phyloP scores from a whole-genome alignment of 2,329 filamentous ascomycete species.

The Ophiocordyceps australis region DNA sequence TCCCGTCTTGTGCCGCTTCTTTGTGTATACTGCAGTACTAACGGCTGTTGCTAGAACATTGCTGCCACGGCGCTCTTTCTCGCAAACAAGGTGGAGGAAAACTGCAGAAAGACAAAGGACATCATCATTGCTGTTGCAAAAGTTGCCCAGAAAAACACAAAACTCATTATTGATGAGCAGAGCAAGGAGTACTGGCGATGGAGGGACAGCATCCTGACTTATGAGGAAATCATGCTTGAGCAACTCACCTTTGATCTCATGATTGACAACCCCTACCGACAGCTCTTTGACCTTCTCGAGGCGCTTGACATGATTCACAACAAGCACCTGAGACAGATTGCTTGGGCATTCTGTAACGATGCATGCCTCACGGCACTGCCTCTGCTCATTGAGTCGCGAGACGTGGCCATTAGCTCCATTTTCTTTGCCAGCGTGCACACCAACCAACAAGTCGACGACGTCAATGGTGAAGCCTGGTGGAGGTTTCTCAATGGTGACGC shows the following conservation, averaged over 20 bases:
- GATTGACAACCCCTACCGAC: conserved; percentile 72
- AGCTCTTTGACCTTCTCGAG: conserved; percentile 65
- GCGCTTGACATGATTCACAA: conserved; percentile 60
- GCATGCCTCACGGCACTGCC: conserved; percentile 71
- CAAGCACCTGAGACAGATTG: conserved; percentile 64
- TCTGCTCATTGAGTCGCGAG: conserved; percentile 58
- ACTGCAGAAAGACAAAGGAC: conserved; percentile 88
- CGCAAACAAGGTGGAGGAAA: conserved; percentile 94
- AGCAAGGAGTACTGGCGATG: conserved; percentile 98
- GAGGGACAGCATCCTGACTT: conserved; percentile 82
- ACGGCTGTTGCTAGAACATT: conserved; percentile 38
- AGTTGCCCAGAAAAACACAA: conserved; percentile 85
- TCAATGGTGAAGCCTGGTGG: conserved; percentile 75
- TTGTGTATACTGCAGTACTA: conserved; percentile 2
- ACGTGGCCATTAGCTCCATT: conserved; percentile 70
- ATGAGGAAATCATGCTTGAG: conserved; percentile 87
- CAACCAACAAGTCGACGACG: conserved; percentile 57
- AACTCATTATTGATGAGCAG: conserved; percentile 84
- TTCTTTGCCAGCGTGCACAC: conserved; percentile 73
- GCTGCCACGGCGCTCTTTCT: conserved; percentile 85
- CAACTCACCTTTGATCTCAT: conserved; percentile 86
- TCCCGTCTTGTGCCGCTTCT: neutral
- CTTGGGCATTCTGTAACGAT: conserved; percentile 92
- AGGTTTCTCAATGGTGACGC: conserved; percentile 55
- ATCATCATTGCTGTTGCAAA: conserved; percentile 86